Conservation (phyloP, 164 flowering plant genomes). For the Nymphaea thermarum region DNA sequence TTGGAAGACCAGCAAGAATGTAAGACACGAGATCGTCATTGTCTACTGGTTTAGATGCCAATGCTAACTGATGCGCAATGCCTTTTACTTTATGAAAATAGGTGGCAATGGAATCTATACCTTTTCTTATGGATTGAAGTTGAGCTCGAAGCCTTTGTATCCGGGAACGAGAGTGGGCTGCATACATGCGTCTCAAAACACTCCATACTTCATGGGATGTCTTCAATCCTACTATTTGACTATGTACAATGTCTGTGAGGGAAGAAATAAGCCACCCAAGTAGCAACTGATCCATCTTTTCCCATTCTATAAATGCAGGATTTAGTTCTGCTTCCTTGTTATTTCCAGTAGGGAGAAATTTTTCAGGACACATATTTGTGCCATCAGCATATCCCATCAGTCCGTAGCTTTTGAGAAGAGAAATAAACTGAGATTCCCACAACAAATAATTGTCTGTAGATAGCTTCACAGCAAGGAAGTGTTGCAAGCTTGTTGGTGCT, state of each 20-base stretch:
- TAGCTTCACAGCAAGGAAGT: no score
- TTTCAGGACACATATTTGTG: background rate
- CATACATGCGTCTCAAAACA: background rate
- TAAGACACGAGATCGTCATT: background rate
- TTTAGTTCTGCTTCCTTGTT: background rate
- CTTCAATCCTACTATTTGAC: background rate
- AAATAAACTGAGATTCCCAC: no score
- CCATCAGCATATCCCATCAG: background rate
- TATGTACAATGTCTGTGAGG: slow-evolving; percentile 1
- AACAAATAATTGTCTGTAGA: no score
- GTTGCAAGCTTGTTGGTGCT: no score
- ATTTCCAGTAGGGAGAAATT: background rate
- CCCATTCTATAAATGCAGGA: background rate
- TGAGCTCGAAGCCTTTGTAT: background rate
- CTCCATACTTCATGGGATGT: background rate
- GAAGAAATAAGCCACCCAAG: background rate
- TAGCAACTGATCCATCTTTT: background rate
- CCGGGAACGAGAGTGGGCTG: background rate
- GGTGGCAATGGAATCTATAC: background rate
- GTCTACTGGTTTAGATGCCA: background rate
- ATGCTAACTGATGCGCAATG: background rate
- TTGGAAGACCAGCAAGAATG: background rate
- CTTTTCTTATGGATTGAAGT: background rate
- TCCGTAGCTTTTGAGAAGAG: background rate
- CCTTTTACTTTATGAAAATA: background rate